Evolutionary conservation across 129 eudicot species (phyloP), one percentile per base, ranked within the genome.

Genomic region (Flaveria trinervia): DNA sequence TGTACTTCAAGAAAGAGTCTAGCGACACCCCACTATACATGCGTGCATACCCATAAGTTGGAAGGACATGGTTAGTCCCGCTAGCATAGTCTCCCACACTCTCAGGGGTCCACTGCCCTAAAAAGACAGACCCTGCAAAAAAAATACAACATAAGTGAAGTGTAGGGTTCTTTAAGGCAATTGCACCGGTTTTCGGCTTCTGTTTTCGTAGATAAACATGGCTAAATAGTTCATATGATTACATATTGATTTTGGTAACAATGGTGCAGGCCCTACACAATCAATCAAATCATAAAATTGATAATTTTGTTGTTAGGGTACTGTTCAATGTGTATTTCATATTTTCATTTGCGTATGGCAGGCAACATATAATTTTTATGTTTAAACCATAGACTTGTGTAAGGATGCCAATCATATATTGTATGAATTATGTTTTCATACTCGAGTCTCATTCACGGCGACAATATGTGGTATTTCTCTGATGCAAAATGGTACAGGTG

Each of bases 61-160:
- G 99, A 70, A 95, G 96, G 36, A 95, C 99, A 43, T 95, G 99
- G 71, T 95, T 95, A n/a, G 97, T 95, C 49, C 99, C 99, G 59
- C 99, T 95, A 3, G 99, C 99, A 82, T 95, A 95, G 72, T 95
- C 99, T 65, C 99, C 99, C 10, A 95, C 99, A 79, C 99, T 95
- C 89, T 95, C 99, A 7, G 99, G 99, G 10, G 99, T 95, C 99
- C 99, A 95, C 74, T 88, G 94, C 72, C 99, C 99, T 72, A 95
- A 65, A 77, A 95, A 95, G 51, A 95, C 99, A 22, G 99, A 95
- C 22, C 99, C 99, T 95, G 89, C 79, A 65, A 33, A 8, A 64
- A 57, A 44, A 28, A 25, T 16, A 48, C 54, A 70, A 18, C 9
- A 71, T 14, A 65, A 33, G 67, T 45, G 5, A 52, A 28, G 68